phyloP scores from a whole-genome alignment of 208 protist species.

The Crithidia fasciculata region DNA sequence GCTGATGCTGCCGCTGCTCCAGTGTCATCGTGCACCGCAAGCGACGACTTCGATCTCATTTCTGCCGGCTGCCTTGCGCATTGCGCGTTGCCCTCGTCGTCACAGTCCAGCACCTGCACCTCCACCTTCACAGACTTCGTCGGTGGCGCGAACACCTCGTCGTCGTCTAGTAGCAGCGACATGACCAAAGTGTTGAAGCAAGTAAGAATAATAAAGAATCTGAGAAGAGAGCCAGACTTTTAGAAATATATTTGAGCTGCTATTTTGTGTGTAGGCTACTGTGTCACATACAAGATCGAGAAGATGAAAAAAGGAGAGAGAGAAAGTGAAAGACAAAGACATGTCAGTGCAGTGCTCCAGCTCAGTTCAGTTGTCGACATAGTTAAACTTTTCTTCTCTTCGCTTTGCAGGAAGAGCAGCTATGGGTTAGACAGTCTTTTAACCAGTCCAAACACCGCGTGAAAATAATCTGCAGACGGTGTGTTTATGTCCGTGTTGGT shows the following conservation, averaged over 20 bases:
- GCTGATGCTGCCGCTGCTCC: neutral
- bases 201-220: neutral
- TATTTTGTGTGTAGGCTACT: neutral
- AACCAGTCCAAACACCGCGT: no score
- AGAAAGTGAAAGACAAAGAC: no score
- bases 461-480: no score
- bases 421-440: no score
- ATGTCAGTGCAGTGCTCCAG: no score
- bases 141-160: slow-evolving; percentile 29
- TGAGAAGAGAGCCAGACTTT: neutral
- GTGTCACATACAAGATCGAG: neutral
- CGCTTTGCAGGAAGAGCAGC: no score
- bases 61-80: no score
- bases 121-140: slow-evolving; percentile 6
- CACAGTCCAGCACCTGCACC: neutral
- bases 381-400: no score
- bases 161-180: slow-evolving; percentile 73
- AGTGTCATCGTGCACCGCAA: neutral
- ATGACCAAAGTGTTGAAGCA: slow-evolving; percentile 17
- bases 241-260: neutral
- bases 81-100: neutral
- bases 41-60: no score
- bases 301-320: no score
- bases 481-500: no score
- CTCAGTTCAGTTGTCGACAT: no score